These are phyloP conservation scores for Cryptosporidium xiaoi DNA, from an alignment of 169 alveolate species.

Conservation along the genomic window DNA sequence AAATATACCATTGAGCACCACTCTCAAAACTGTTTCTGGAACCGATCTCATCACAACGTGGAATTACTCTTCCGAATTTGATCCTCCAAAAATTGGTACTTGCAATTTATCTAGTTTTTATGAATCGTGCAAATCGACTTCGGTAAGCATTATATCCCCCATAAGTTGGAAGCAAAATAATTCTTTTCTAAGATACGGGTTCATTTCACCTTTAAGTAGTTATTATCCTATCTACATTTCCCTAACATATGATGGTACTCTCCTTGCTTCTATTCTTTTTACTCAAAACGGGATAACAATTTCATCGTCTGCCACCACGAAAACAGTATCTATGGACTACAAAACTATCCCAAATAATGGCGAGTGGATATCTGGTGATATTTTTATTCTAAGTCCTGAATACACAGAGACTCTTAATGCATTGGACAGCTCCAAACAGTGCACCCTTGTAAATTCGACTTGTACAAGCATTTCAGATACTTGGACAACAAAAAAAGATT, in stretches of 20 bases:
- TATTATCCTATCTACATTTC: slow-evolving; percentile 46
- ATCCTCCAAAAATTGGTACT: slow-evolving; percentile 8
- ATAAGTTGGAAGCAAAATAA: slow-evolving; percentile 11
- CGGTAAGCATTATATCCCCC: slow-evolving; percentile 7
- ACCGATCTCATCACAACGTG: slow-evolving; percentile 49
- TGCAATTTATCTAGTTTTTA: slow-evolving; percentile 8
- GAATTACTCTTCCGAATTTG: slow-evolving; percentile 36
- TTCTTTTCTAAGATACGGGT: slow-evolving; percentile 62
- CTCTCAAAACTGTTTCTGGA: slow-evolving; percentile 27
- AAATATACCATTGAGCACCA: slow-evolving; percentile 15
- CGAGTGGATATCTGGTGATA: slow-evolving; percentile 61
- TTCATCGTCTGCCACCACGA: slow-evolving; percentile 7
- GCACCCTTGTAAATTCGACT: slow-evolving; percentile 17
- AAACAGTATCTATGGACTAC: slow-evolving; percentile 18
- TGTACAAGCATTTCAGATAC: slow-evolving; percentile 10
- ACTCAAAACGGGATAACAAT: slow-evolving; percentile 41
- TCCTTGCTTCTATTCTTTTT: slow-evolving; percentile 18
- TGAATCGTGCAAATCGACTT: slow-evolving; percentile 37
- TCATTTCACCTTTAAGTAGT: slow-evolving; percentile 22
- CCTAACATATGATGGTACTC: slow-evolving; percentile 8
- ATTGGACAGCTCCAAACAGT: neutral
- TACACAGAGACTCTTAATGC: neutral
- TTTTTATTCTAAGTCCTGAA: slow-evolving; percentile 36
- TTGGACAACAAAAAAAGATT: neutral
- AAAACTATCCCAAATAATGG: slow-evolving; percentile 12